Percentiles rank a stretch among this genome's conserved stretches.
phyloP scores from a whole-genome alignment of 108 stramenopile genomes.

The Cafeteria roenbergensis region DNA sequence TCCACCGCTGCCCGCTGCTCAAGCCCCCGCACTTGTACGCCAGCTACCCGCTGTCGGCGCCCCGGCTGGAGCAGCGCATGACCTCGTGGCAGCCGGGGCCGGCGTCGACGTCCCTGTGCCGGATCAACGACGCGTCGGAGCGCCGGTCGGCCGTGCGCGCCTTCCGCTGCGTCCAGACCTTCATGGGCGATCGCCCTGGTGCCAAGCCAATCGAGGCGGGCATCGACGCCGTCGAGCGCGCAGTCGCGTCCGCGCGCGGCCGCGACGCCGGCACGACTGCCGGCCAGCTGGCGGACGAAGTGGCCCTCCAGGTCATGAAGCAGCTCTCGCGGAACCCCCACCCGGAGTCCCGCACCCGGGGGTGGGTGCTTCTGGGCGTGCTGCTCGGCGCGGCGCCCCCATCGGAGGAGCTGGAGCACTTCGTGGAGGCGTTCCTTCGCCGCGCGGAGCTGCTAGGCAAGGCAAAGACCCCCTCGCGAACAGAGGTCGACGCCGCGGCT shows the following conservation, averaged over 20 bases:
- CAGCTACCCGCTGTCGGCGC: background rate
- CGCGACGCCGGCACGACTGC: conserved; percentile 12
- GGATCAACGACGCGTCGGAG: background rate
- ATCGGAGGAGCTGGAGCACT: conserved; percentile 31
- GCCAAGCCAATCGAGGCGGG: conserved; percentile 2
- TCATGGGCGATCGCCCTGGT: conserved; percentile 13
- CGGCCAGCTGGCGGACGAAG: conserved; percentile 27
- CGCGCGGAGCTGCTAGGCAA: too few species aligned
- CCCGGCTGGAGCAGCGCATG: conserved; percentile 7
- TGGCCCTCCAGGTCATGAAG: conserved; percentile 46
- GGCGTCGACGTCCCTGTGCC: conserved; percentile 6
- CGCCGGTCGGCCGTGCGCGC: conserved; percentile 13
- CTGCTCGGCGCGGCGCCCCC: conserved; percentile 29
- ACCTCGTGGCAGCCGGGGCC: background rate
- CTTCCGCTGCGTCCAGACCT: conserved; percentile 13
- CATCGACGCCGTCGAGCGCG: conserved; percentile 13
- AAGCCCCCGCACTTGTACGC: conserved; percentile 2
- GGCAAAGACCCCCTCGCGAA: too few species aligned
- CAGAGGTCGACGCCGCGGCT: too few species aligned
- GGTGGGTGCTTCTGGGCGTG: conserved; percentile 36
- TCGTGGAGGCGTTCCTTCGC: conserved; percentile 24
- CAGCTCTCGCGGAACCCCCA: conserved; percentile 38
- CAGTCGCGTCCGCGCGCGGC: conserved; percentile 11
- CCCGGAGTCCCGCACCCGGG: conserved; percentile 21
- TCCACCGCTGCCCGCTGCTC: conserved; percentile 14